These are phyloP conservation scores for Curvularia lunata DNA, from an alignment of 2,329 filamentous ascomycete genomes.

Conservation along the genomic window DNA sequence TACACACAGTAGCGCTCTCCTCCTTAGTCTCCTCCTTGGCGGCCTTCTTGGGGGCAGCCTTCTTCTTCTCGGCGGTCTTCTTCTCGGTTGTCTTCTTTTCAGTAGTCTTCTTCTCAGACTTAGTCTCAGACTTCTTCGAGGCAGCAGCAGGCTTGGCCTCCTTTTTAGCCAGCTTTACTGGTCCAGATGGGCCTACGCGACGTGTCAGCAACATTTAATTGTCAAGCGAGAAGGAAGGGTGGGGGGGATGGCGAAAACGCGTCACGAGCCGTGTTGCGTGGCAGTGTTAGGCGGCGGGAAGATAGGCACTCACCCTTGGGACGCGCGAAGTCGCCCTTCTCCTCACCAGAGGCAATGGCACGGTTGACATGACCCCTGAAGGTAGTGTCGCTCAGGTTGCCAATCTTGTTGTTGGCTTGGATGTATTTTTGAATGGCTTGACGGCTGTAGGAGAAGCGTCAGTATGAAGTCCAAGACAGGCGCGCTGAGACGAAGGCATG, in stretches of 20 bases:
- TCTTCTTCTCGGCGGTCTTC: conserved; percentile 40
- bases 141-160: conserved; percentile 50
- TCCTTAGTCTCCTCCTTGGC: conserved; percentile 9
- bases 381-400: conserved; percentile 59
- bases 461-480: conserved; percentile 37
- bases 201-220: conserved; percentile 41
- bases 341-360: conserved; percentile 79
- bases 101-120: conserved; percentile 42
- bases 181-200: conserved; percentile 75
- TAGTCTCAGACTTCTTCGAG: conserved; percentile 40
- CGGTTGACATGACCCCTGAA: conserved; percentile 85
- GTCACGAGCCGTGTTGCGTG: not conserved
- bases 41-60: conserved; percentile 34
- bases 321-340: conserved; percentile 85
- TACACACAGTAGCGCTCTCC: conserved; percentile 30
- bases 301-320: conserved; percentile 77
- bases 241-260: not conserved
- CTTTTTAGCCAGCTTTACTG: conserved; percentile 92
- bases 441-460: conserved; percentile 59
- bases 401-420: conserved; percentile 71
- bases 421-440: conserved; percentile 79
- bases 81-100: conserved; percentile 31
- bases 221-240: no score
- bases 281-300: not conserved
- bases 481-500: conserved; percentile 33